Evolutionary conservation across 306 rosid genomes (phyloP).

Genomic region (Senna tora): DNA sequence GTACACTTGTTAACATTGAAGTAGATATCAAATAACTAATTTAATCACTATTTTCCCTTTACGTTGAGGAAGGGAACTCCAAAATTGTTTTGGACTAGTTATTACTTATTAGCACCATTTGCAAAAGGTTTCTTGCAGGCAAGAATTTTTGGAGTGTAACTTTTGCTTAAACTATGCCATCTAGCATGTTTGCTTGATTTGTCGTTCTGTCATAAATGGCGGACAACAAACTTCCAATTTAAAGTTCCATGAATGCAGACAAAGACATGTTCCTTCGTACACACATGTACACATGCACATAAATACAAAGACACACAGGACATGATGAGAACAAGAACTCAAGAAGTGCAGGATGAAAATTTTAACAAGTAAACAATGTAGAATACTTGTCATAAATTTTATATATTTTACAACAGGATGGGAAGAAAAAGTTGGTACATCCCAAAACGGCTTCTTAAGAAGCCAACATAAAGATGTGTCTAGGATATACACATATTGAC

Average conservation of each 20-base stretch:
- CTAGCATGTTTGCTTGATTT: not conserved
- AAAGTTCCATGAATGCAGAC: not conserved
- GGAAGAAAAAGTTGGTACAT: not conserved
- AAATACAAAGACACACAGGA: not conserved
- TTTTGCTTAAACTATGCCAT: not conserved
- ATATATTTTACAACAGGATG: not conserved
- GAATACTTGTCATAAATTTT: not conserved
- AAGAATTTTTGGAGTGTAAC: not conserved
- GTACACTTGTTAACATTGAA: not conserved
- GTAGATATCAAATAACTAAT: not conserved
- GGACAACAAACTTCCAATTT: not conserved
- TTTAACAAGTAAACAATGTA: not conserved
- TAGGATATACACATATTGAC: too few species aligned
- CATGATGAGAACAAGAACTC: not conserved
- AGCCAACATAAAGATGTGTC: not conserved
- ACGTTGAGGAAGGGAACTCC: not conserved
- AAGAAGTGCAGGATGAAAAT: not conserved
- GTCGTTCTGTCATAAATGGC: not conserved
- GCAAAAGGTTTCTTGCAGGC: not conserved
- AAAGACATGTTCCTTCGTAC: not conserved
- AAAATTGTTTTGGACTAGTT: not conserved
- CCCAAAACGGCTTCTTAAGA: too few species aligned
- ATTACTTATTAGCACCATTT: not conserved
- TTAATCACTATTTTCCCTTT: not conserved
- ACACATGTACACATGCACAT: not conserved